Evolutionary conservation across 139 green algal species (phyloP).

Genomic region (Coelastrella sp.): DNA sequence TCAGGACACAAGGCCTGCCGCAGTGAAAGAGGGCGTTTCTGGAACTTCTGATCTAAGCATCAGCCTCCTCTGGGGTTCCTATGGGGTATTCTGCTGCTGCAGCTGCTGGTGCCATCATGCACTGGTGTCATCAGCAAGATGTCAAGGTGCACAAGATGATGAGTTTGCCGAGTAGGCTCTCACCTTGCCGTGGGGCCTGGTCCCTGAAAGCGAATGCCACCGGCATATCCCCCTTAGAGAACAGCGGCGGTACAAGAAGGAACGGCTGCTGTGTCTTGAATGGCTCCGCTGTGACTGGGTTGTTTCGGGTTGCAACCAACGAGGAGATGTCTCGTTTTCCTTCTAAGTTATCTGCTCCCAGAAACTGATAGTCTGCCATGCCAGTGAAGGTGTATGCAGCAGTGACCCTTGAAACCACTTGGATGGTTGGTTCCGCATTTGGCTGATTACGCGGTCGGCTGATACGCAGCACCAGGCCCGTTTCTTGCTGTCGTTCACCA

Average conservation of each 20-base stretch:
- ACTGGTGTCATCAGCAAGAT: too few relatives aligned
- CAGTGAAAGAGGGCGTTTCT: too few relatives aligned
- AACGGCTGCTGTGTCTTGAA: constrained; percentile 43
- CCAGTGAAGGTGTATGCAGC: constrained; percentile 54
- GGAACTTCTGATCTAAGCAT: too few relatives aligned
- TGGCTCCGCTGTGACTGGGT: constrained; percentile 47
- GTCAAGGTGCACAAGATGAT: too few relatives aligned
- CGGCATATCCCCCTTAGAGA: constrained; percentile 59
- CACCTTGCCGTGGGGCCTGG: constrained; percentile 5
- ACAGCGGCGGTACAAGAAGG: constrained; percentile 59
- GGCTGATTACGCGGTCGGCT: constrained; percentile 3
- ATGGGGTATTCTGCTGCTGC: neutral
- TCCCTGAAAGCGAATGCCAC: constrained; percentile 59
- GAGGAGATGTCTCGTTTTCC: neutral
- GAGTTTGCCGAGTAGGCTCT: neutral
- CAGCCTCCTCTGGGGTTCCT: neutral
- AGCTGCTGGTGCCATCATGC: neutral
- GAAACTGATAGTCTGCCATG: constrained; percentile 62
- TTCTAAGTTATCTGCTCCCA: constrained; percentile 45
- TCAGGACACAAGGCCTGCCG: too few relatives aligned
- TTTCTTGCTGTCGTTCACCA: constrained; percentile 42
- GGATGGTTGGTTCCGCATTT: neutral
- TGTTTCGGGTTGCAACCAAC: constrained; percentile 36
- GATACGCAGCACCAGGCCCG: constrained; percentile 56
- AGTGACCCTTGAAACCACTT: constrained; percentile 32